phyloP scores from a whole-genome alignment of 139 green algal genomes.

The Chlorella sorokiniana region DNA sequence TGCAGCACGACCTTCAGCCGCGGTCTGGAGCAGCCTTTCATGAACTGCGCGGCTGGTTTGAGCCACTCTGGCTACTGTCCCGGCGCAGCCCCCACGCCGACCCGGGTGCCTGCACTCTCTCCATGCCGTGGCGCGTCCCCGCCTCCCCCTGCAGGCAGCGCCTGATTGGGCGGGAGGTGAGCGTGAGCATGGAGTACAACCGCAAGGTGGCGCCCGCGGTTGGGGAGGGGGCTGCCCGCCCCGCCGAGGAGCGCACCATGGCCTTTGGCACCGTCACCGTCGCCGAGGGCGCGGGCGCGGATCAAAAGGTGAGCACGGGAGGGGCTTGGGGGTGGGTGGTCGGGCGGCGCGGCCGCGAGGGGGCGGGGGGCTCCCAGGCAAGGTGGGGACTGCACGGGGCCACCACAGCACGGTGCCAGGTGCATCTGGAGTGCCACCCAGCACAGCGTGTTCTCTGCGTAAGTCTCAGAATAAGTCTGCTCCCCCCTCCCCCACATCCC shows the following conservation, averaged over 20 bases:
- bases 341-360: background rate
- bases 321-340: background rate
- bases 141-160: conserved; percentile 26
- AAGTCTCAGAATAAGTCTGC: no score
- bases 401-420: background rate
- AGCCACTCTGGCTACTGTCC: no score
- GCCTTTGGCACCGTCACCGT: conserved; percentile 81
- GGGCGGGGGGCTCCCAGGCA: background rate
- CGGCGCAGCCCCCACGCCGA: no score
- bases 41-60: background rate
- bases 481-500: no score
- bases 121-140: background rate
- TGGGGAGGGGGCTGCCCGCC: conserved; percentile 1
- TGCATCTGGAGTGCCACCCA: no score
- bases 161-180: conserved; percentile 76
- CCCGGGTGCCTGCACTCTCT: background rate
- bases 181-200: conserved; percentile 93
- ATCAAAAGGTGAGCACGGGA: conserved; percentile 16
- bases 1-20: background rate
- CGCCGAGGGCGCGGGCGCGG: conserved; percentile 20
- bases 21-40: no score
- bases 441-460: no score
- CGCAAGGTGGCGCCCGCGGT: conserved; percentile 70
- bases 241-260: conserved; percentile 61
- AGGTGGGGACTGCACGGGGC: background rate